A percentile compares a stretch with the other conserved stretches of the same genome.
These are phyloP conservation scores for Trichoderma koningii DNA, from an alignment of 2,329 filamentous ascomycete genomes.

Conservation along the genomic window DNA sequence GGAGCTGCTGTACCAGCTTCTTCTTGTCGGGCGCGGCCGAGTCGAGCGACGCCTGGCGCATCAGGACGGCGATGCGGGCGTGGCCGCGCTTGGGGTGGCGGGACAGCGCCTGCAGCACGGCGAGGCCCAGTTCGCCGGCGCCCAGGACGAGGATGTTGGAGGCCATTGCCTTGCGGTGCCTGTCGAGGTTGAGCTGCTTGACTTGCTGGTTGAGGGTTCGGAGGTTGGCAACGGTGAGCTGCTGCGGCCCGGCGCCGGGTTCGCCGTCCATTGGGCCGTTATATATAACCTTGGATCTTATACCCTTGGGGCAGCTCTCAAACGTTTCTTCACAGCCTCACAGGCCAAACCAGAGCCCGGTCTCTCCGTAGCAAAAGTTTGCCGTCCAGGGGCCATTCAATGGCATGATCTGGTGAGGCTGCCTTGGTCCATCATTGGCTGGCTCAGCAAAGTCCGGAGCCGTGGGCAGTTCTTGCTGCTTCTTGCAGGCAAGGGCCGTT, in stretches of 20 bases:
- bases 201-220: slow-evolving; percentile 25
- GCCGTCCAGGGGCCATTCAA: not conserved
- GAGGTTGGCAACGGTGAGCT: slow-evolving; percentile 28
- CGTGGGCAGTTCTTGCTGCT: not conserved
- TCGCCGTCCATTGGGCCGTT: slow-evolving; percentile 11
- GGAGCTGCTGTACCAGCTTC: slow-evolving; percentile 39
- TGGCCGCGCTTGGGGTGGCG: slow-evolving; percentile 46
- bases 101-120: slow-evolving; percentile 55
- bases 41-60: slow-evolving; percentile 52
- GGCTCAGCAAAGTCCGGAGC: not conserved
- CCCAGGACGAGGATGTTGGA: slow-evolving; percentile 60
- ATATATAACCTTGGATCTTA: not conserved
- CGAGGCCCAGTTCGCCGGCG: slow-evolving; percentile 65
- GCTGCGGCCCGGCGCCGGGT: slow-evolving; percentile 8
- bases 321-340: not conserved
- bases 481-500: slow-evolving; percentile 5
- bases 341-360: not conserved
- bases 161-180: slow-evolving; percentile 31
- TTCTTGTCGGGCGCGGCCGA: slow-evolving; percentile 44
- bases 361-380: not conserved
- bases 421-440: slow-evolving; percentile 10
- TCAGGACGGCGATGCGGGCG: slow-evolving; percentile 52
- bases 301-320: not conserved
- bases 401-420: slow-evolving; percentile 10
- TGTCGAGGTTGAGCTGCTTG: slow-evolving; percentile 11